Evolutionary conservation across 2,329 filamentous ascomycete species (phyloP).

Genomic region (Ceratocystis papillata): DNA sequence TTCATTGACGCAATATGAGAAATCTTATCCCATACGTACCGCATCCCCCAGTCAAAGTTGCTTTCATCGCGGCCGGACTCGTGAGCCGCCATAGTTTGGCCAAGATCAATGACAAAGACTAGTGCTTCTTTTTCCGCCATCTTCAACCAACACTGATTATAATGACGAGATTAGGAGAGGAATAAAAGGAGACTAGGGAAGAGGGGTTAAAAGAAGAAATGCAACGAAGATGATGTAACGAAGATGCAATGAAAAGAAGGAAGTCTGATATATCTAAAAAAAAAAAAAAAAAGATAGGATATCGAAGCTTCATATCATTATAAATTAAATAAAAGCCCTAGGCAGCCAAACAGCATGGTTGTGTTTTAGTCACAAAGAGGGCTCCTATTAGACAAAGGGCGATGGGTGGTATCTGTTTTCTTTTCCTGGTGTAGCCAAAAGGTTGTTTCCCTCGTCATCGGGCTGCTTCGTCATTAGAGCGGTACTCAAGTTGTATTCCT

Average conservation of each 20-base stretch:
- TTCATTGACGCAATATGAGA: constrained; percentile 58
- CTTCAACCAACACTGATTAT: constrained; percentile 26
- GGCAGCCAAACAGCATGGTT: constrained; percentile 19
- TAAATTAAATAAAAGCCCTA: background rate
- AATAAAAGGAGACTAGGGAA: background rate
- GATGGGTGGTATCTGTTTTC: too few species aligned
- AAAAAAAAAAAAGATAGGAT: background rate
- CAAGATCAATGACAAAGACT: constrained; percentile 83
- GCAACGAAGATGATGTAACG: background rate
- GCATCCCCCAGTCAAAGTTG: constrained; percentile 80
- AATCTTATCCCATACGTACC: constrained; percentile 88
- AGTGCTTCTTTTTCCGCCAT: constrained; percentile 94
- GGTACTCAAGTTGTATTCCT: too few species aligned
- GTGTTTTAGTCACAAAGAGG: constrained; percentile 16
- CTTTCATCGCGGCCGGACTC: constrained; percentile 61
- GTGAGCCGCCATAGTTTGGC: constrained; percentile 67
- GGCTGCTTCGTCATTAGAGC: too few species aligned
- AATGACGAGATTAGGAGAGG: constrained; percentile 1
- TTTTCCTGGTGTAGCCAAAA: too few species aligned
- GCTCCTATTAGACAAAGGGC: background rate
- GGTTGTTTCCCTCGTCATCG: too few species aligned
- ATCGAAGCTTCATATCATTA: background rate
- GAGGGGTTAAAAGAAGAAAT: background rate
- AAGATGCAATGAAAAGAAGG: background rate
- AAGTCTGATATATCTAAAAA: background rate